A percentile compares a stretch with the other conserved stretches of the same genome.
phyloP scores from a whole-genome alignment of 257 asterid genomes.

The Jaltomata sinuosa region DNA sequence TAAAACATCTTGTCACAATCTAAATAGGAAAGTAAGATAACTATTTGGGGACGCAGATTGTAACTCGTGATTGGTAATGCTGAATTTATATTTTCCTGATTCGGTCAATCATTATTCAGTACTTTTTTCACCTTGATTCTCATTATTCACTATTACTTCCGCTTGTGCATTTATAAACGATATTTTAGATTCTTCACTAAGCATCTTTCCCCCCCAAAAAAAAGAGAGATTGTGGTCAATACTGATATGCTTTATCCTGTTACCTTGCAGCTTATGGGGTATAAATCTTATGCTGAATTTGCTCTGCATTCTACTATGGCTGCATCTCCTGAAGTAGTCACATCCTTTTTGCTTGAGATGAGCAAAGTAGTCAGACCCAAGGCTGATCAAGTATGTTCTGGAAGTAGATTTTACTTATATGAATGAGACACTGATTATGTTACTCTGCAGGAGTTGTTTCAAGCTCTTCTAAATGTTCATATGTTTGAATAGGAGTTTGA shows the following conservation, averaged over 20 bases:
- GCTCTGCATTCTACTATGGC: conserved; percentile 80
- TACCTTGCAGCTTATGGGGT: conserved; percentile 67
- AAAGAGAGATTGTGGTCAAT: not conserved
- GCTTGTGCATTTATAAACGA: not conserved
- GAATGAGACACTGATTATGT: not conserved
- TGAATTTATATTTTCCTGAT: not conserved
- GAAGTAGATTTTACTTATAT: conserved; percentile 1
- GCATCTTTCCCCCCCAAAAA: not conserved
- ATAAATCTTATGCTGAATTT: conserved; percentile 69
- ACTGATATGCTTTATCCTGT: not conserved
- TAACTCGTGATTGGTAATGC: not conserved
- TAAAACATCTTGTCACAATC: not conserved
- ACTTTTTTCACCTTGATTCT: not conserved
- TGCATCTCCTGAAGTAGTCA: conserved; percentile 78
- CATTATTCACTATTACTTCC: not conserved
- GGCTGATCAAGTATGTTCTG: conserved; percentile 70
- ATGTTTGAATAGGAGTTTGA: conserved; percentile 52
- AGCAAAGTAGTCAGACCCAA: conserved; percentile 72
- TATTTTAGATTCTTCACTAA: not conserved
- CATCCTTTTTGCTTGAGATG: conserved; percentile 74
- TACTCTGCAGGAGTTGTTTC: not conserved
- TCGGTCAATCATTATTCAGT: not conserved
- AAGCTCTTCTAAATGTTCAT: not conserved
- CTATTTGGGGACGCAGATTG: not conserved
- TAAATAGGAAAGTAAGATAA: not conserved